phyloP scores from a whole-genome alignment of 768 basidiomycete genomes.

The Suillus paluster region DNA sequence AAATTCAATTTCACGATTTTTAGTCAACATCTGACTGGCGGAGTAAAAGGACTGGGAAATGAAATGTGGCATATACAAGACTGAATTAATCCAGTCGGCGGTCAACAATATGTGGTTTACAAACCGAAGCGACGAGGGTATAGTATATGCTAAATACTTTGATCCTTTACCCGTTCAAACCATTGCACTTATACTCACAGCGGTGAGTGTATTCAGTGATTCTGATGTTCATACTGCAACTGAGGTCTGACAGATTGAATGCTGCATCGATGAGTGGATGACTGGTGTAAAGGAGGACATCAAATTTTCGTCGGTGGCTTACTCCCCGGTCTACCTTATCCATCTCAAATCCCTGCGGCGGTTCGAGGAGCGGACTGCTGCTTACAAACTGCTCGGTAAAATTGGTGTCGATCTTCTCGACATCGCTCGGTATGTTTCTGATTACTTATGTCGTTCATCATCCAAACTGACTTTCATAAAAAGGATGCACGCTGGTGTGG shows the following conservation, averaged over 20 bases:
- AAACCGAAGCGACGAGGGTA: slow-evolving; percentile 30
- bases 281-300: slow-evolving; percentile 14
- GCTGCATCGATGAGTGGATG: slow-evolving; percentile 18
- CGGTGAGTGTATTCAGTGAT: not conserved
- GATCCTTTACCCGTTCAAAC: slow-evolving; percentile 20
- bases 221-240: not conserved
- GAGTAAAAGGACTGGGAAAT: slow-evolving; percentile 4
- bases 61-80: slow-evolving; percentile 28
- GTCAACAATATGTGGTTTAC: slow-evolving; percentile 32
- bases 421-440: slow-evolving; percentile 1
- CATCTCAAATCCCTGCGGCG: slow-evolving; percentile 9
- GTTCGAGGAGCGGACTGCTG: slow-evolving; percentile 7
- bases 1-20: not conserved
- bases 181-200: slow-evolving; percentile 8
- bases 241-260: slow-evolving; percentile 13
- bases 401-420: slow-evolving; percentile 4
- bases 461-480: slow-evolving; percentile 1
- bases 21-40: not conserved
- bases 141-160: slow-evolving; percentile 24
- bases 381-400: slow-evolving; percentile 8
- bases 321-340: slow-evolving; percentile 6
- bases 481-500: slow-evolving; percentile 12
- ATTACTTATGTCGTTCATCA: slow-evolving; percentile 1
- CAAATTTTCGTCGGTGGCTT: slow-evolving; percentile 11
- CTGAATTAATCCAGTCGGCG: slow-evolving; percentile 25